phyloP scores from a whole-genome alignment of 805 yeast species.

The Suhomyces tanzawaensis region DNA sequence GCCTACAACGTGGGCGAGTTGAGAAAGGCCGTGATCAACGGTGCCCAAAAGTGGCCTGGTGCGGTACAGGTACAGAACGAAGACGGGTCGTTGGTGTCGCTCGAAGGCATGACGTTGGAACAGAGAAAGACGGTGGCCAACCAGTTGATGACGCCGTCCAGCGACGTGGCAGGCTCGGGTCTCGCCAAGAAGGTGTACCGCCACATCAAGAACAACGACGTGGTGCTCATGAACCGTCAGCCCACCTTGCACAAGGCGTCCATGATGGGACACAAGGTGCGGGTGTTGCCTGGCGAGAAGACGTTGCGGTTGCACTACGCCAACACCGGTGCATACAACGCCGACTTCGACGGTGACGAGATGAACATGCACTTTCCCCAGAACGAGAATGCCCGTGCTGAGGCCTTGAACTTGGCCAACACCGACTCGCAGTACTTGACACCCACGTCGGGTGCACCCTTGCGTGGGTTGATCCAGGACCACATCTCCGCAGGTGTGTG shows the following conservation, averaged over 20 bases:
- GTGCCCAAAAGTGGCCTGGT: conserved; percentile 99
- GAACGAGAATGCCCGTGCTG: conserved; percentile 94
- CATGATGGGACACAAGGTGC: conserved; percentile 98
- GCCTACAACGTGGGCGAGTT: conserved; percentile 84
- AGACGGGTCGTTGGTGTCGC: conserved; percentile 79
- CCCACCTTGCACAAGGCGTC: conserved; percentile 99
- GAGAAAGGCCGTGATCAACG: conserved; percentile 93
- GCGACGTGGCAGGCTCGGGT: conserved; percentile 44
- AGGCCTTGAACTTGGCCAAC: conserved; percentile 90
- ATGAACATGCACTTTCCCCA: conserved; percentile 99
- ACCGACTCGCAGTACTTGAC: conserved; percentile 97
- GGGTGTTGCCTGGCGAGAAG: conserved; percentile 96
- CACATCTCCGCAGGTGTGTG: conserved; percentile 99
- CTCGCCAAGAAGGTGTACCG: conserved; percentile 91
- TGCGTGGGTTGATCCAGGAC: conserved; percentile 98
- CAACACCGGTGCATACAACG: conserved; percentile 97
- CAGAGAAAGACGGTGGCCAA: conserved; percentile 95
- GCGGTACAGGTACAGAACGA: conserved; percentile 95
- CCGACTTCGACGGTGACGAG: conserved; percentile 99
- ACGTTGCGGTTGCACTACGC: conserved; percentile 96
- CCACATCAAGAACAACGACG: conserved; percentile 92
- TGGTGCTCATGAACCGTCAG: conserved; percentile 97
- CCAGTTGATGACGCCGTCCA: conserved; percentile 81
- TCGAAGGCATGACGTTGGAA: conserved; percentile 86
- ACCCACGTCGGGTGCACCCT: conserved; percentile 97